These are phyloP conservation scores for Elaeagnus macrophylla DNA, from an alignment of 306 rosid genomes.

Conservation along the genomic window DNA sequence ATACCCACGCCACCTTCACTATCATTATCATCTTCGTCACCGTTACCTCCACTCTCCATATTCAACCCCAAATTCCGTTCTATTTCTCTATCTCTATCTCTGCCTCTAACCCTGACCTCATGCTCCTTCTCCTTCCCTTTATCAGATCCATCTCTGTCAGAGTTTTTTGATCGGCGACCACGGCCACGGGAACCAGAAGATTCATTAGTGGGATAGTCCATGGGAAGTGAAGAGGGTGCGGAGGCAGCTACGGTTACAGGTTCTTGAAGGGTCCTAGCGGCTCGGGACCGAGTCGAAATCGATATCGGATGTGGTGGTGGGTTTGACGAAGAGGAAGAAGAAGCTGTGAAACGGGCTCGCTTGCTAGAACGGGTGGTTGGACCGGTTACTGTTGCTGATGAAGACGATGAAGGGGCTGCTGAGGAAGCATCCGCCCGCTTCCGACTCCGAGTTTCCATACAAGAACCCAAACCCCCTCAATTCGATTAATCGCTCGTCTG, in stretches of 20 bases:
- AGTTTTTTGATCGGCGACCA: slow-evolving; percentile 52
- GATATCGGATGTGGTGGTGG: slow-evolving; percentile 14
- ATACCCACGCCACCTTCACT: slow-evolving; percentile 78
- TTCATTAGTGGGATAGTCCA: slow-evolving; percentile 71
- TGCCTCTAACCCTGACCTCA: slow-evolving; percentile 67
- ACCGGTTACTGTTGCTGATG: slow-evolving; percentile 30
- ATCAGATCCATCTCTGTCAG: slow-evolving; percentile 59
- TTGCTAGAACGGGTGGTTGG: slow-evolving; percentile 73
- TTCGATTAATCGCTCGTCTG: slow-evolving; percentile 59
- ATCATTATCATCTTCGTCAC: slow-evolving; percentile 72
- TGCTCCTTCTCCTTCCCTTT: slow-evolving; percentile 84
- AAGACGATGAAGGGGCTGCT: slow-evolving; percentile 97
- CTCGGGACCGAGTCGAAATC: slow-evolving; percentile 67
- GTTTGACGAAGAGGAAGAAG: slow-evolving; percentile 16
- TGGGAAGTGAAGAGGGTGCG: slow-evolving; percentile 27
- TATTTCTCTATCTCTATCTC: slow-evolving; percentile 34
- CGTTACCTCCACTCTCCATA: slow-evolving; percentile 45
- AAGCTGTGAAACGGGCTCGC: slow-evolving; percentile 54
- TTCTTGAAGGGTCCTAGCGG: slow-evolving; percentile 34
- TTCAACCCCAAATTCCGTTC: slow-evolving; percentile 57
- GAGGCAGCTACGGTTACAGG: slow-evolving; percentile 7
- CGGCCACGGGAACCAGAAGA: slow-evolving; percentile 83
- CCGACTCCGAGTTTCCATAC: slow-evolving; percentile 99
- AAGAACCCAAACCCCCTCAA: slow-evolving; percentile 89
- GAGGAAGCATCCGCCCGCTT: slow-evolving; percentile 99